Conservation (phyloP, 2,329 filamentous ascomycete genomes). For the Acrodontium crateriforme region DNA sequence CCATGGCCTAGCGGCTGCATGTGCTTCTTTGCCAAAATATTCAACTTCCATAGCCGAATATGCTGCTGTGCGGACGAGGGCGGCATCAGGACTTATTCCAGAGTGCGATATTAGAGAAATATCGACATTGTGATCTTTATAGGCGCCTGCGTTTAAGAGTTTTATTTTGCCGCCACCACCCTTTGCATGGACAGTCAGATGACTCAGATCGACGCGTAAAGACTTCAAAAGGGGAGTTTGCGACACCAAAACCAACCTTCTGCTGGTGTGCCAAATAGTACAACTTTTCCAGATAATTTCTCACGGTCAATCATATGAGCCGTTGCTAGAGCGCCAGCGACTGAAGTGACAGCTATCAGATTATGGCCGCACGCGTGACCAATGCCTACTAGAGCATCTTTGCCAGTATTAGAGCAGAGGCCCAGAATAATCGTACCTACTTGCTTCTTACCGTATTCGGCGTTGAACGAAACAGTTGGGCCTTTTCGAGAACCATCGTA, state of each 20-base stretch:
- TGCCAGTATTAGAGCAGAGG: conserved; percentile 2
- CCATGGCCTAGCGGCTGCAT: conserved; percentile 24
- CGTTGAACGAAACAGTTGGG: conserved; percentile 21
- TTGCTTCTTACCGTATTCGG: conserved; percentile 18
- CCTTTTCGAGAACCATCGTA: conserved; percentile 35
- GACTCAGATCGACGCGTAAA: conserved; percentile 1
- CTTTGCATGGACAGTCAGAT: conserved; percentile 8
- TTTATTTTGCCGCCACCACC: conserved; percentile 31
- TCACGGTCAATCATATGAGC: conserved; percentile 18
- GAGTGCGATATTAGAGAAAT: conserved; percentile 24
- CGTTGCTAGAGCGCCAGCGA: conserved; percentile 26
- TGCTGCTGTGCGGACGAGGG: conserved; percentile 39
- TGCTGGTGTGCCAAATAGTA: conserved; percentile 32
- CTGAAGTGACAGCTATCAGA: conserved; percentile 27
- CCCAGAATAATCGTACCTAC: too few species aligned
- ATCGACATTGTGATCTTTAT: conserved; percentile 25
- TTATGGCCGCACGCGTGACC: conserved; percentile 35
- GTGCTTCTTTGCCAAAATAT: conserved; percentile 31
- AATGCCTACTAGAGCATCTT: conserved; percentile 27
- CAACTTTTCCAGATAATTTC: conserved; percentile 22
- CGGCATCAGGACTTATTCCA: conserved; percentile 26
- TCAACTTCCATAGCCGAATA: conserved; percentile 37
- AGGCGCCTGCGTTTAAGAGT: conserved; percentile 31
- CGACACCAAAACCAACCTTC: conserved; percentile 22
- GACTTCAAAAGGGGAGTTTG: background rate